A percentile compares a stretch with the other conserved stretches of the same genome.
phyloP scores from a whole-genome alignment of 805 yeast species.

The Hagleromyces aurorensis region DNA sequence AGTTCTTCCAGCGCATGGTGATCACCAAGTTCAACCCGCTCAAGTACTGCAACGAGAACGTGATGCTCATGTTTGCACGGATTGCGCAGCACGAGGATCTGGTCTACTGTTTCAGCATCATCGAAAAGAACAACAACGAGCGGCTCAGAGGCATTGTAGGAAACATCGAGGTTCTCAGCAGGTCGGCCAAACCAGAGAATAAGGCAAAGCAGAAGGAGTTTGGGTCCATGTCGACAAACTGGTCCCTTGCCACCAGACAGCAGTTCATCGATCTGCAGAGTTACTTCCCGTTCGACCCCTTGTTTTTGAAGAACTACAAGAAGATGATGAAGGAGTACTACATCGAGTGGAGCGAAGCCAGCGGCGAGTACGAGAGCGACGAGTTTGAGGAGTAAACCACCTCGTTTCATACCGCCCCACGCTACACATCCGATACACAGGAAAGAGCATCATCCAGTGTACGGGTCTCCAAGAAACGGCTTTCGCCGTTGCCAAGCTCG shows the following conservation, averaged over 20 bases:
- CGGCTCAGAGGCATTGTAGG: slow-evolving; percentile 38
- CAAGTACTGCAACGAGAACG: slow-evolving; percentile 88
- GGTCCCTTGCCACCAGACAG: slow-evolving; percentile 52
- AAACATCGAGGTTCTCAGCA: too few species aligned
- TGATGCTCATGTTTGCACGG: slow-evolving; percentile 87
- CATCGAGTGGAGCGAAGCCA: slow-evolving; percentile 80
- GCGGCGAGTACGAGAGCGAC: slow-evolving; percentile 47
- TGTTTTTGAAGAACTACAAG: slow-evolving; percentile 59
- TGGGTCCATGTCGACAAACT: slow-evolving; percentile 22
- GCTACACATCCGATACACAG: too few species aligned
- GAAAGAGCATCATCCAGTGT: too few species aligned
- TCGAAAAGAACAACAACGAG: slow-evolving; percentile 72
- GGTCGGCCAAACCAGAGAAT: too few species aligned
- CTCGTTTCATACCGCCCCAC: too few species aligned
- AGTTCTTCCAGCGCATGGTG: slow-evolving; percentile 77
- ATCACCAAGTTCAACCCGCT: slow-evolving; percentile 88
- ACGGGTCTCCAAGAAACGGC: too few species aligned
- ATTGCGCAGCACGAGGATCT: slow-evolving; percentile 84
- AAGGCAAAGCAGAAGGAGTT: slow-evolving; percentile 13
- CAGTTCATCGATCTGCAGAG: slow-evolving; percentile 86
- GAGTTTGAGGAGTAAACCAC: slow-evolving; percentile 36
- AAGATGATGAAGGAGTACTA: slow-evolving; percentile 46
- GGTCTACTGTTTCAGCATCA: slow-evolving; percentile 87
- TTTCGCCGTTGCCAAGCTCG: too few species aligned
- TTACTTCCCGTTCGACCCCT: slow-evolving; percentile 95